Base-by-base conservation (phyloP, 2,329 filamentous ascomycete species). In the Epichloe gansuensis region DNA sequence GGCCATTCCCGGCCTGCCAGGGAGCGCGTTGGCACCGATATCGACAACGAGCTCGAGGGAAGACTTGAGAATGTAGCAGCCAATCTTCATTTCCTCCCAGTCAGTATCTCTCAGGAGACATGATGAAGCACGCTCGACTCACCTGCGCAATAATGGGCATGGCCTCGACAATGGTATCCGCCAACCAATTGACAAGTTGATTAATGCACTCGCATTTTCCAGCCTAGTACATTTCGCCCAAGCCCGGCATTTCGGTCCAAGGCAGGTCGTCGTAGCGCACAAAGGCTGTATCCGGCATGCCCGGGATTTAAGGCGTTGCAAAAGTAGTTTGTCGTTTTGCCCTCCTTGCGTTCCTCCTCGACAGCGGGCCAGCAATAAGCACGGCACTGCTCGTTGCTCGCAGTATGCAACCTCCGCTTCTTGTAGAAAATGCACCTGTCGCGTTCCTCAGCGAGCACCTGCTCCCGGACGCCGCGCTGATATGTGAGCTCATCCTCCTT, bases 71-170 rank as follows among this genome's bases (percentile, higher is more conserved):
- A n/a, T n/a, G n/a, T n/a, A n/a, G n/a, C n/a, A n/a, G n/a, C n/a
- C n/a, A n/a, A n/a, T n/a, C n/a, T n/a, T n/a, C n/a, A n/a, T n/a
- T n/a, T n/a, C n/a, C n/a, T n/a, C n/a, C n/a, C n/a, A n/a, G n/a
- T n/a, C n/a, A n/a, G n/a, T n/a, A n/a, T n/a, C n/a, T n/a, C n/a
- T n/a, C n/a, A n/a, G n/a, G n/a, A n/a, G n/a, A n/a, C n/a, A n/a
- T n/a, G n/a, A n/a, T n/a, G n/a, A n/a, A n/a, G n/a, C n/a, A n/a
- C n/a, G n/a, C n/a, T n/a, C n/a, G n/a, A n/a, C 48, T 5, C 17
- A 50, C 48, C 23, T 41, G 35, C 34, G 48, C 48, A 31, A 50
- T 50, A 6, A 44, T 44, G 13, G 48, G 38, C 48, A 50, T 43
- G 7, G 48, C 48, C 7, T 50, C 48, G 5, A 50, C 13, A 23